phyloP scores from a whole-genome alignment of 2,329 filamentous ascomycete species.

The Neocucurbitaria cava region DNA sequence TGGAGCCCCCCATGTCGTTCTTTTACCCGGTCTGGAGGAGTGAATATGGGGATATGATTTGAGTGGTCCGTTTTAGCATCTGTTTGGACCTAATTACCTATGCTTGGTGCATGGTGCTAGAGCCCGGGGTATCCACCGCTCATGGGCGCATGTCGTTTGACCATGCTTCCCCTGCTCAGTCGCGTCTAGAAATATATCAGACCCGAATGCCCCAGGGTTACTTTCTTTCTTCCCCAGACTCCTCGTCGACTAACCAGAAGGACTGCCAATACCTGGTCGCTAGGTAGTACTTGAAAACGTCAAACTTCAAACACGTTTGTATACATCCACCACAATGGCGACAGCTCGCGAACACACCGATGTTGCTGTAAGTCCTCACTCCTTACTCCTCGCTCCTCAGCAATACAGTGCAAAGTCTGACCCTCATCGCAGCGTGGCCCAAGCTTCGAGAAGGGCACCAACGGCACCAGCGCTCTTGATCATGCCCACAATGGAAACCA shows the following conservation, averaged over 20 bases:
- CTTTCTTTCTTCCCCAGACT: constrained; percentile 34
- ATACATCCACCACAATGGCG: constrained; percentile 45
- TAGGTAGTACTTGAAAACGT: neutral
- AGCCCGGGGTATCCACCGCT: constrained; percentile 27
- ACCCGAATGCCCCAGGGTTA: constrained; percentile 38
- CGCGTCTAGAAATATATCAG: constrained; percentile 42
- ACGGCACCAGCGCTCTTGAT: constrained; percentile 47
- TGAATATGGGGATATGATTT: constrained; percentile 37
- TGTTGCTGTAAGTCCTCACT: constrained; percentile 35
- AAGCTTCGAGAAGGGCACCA: constrained; percentile 33
- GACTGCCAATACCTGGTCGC: neutral
- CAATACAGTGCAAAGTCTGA: constrained; percentile 16
- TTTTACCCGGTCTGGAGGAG: constrained; percentile 45
- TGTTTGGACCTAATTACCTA: constrained; percentile 40
- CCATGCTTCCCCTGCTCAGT: constrained; percentile 31
- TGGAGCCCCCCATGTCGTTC: constrained; percentile 28
- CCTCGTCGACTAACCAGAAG: neutral
- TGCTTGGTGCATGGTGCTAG: constrained; percentile 29
- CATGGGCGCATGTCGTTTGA: constrained; percentile 44
- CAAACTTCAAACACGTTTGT: constrained; percentile 3
- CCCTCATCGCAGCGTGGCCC: constrained; percentile 25
- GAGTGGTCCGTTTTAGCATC: constrained; percentile 38
- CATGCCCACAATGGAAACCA: constrained; percentile 46
- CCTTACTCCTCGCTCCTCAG: neutral
- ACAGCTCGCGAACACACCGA: constrained; percentile 50